Evolutionary conservation across 495 filamentous ascomycete genomes (phyloP).

Genomic region (Penicillium lividum): DNA sequence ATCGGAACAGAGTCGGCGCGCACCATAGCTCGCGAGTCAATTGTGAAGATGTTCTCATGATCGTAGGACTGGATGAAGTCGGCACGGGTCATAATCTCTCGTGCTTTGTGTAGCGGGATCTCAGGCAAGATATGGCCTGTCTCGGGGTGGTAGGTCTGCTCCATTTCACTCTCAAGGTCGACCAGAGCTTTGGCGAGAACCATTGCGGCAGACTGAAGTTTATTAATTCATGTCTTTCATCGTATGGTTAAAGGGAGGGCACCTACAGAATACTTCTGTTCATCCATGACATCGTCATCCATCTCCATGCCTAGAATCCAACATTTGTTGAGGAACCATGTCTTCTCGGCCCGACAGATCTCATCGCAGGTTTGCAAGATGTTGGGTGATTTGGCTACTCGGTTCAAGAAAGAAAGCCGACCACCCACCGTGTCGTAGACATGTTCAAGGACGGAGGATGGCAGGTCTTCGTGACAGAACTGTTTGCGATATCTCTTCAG

Average conservation of each 20-base stretch:
- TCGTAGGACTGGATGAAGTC: constrained; percentile 95
- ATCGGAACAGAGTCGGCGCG: constrained; percentile 94
- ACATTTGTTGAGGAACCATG: constrained; percentile 93
- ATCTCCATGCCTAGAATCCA: constrained; percentile 90
- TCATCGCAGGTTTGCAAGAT: constrained; percentile 75
- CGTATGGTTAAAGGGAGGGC: neutral
- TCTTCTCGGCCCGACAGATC: constrained; percentile 82
- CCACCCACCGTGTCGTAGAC: constrained; percentile 87
- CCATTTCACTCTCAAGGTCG: constrained; percentile 70
- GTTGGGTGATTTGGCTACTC: constrained; percentile 77
- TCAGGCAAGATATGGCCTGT: constrained; percentile 77
- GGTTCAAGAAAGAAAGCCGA: constrained; percentile 79
- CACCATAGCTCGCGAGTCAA: constrained; percentile 83
- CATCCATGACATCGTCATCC: constrained; percentile 99
- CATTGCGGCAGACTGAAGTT: constrained; percentile 76
- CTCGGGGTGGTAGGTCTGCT: constrained; percentile 59
- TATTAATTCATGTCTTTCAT: constrained; percentile 8
- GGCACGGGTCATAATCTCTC: constrained; percentile 90
- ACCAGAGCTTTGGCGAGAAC: constrained; percentile 90
- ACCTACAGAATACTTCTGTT: constrained; percentile 89
- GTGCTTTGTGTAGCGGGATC: constrained; percentile 79
- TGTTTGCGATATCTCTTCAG: constrained; percentile 71
- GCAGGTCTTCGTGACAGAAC: constrained; percentile 61
- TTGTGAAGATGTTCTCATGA: constrained; percentile 92
- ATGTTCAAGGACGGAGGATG: constrained; percentile 60